Conservation (phyloP, 164 flowering plant genomes). For the Stephania cephalantha region DNA sequence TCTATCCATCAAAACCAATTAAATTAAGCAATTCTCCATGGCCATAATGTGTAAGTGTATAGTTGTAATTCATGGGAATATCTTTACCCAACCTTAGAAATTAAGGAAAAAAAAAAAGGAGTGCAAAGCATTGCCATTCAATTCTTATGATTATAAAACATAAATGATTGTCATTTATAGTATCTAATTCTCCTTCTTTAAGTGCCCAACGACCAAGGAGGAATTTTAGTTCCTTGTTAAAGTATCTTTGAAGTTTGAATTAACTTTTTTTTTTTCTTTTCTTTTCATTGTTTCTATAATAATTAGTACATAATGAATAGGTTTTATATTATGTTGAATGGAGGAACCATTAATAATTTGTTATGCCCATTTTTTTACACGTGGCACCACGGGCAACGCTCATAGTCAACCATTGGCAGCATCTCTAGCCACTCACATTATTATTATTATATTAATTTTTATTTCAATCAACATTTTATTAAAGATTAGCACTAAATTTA, state of each 20-base stretch:
- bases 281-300: not conserved
- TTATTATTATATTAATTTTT: too few relatives aligned
- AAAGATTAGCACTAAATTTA: too few relatives aligned
- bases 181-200: constrained; percentile 4
- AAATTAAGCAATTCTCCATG: too few relatives aligned
- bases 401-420: not conserved
- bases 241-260: constrained; percentile 12
- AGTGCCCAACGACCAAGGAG: constrained; percentile 8
- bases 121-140: not conserved
- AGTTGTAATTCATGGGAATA: too few relatives aligned
- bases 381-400: constrained; percentile 7
- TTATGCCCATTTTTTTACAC: not conserved
- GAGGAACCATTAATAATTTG: not conserved
- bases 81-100: too few relatives aligned
- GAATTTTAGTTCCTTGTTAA: not conserved
- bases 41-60: too few relatives aligned
- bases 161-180: constrained; percentile 6
- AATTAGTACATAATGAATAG: not conserved
- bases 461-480: too few relatives aligned
- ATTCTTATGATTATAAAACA: constrained; percentile 1
- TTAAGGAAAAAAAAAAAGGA: not conserved
- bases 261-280: not conserved
- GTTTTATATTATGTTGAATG: not conserved
- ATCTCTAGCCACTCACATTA: not conserved
- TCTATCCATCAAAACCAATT: too few relatives aligned